Base-by-base conservation (phyloP, 306 rosid species). In the Quercus gilva region DNA sequence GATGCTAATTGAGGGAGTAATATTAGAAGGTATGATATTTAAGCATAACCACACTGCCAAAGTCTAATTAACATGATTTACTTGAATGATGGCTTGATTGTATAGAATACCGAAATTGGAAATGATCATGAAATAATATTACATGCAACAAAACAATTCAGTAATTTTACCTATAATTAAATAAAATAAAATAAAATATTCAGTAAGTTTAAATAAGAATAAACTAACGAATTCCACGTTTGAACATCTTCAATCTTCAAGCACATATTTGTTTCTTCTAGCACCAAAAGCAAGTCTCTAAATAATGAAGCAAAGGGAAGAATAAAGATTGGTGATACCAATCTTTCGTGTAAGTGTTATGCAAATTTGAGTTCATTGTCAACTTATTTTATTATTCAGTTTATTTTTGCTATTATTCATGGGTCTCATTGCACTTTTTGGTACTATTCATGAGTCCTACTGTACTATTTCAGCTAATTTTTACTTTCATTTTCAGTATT, bases 241-340 rank as follows among this genome's bases (percentile, higher is more conserved):
- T 2, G 31, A 45, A 19, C 14, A 17, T 21, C 26, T 71, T 94
- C 88, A 91, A 79, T 94, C 97, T 85, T 94, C 99, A 60, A 90
- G 88, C 77, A 92, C 14, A 69, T 91, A 83, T 61, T 86, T 88
- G 86, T 92, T 94, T 89, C 93, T 92, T 85, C 98, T 90, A 76
- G 97, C 97, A 17, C 98, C 97, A 41, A 94, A 92, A 77, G 97
- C 97, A 49, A 92, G 51, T 82, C 98, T 90, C 97, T 94, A 94
- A 6, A 80, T 20, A 78, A 55, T 41, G 72, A 73, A 41, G 52
- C 25, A 81, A 81, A 69, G 29, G 74, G 31, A 41, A 55, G 73
- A 52, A 72, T 63, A 60, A 81, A 76, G 23, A 18, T 12, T 41
- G 37, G 2, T 70, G 37, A 49, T 37, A 2, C 45, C 3, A n/a